phyloP scores from a whole-genome alignment of 208 protist genomes.

The Leishmania lainsoni region DNA sequence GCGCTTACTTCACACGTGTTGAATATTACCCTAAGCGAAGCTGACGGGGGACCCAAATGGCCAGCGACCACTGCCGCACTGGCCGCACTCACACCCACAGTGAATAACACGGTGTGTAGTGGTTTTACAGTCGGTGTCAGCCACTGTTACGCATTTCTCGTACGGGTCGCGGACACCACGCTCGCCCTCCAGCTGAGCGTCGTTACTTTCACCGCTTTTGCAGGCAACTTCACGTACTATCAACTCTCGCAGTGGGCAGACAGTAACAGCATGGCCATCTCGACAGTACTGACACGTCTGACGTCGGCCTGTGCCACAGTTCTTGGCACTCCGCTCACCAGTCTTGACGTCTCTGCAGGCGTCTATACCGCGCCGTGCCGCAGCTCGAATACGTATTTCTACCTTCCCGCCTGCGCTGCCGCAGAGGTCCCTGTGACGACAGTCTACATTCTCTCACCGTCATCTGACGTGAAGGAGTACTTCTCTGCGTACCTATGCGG shows the following conservation, averaged over 20 bases:
- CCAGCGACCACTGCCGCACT: slow-evolving; percentile 28
- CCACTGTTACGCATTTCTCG: slow-evolving; percentile 48
- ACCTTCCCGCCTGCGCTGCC: slow-evolving; percentile 34
- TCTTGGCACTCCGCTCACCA: slow-evolving; percentile 23
- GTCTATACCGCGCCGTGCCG: slow-evolving; percentile 51
- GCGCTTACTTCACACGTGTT: slow-evolving; percentile 37
- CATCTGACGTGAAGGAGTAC: slow-evolving; percentile 16
- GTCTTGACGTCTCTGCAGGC: slow-evolving; percentile 25
- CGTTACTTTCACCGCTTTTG: slow-evolving; percentile 11
- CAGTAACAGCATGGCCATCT: slow-evolving; percentile 10
- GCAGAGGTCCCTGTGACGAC: slow-evolving; percentile 28
- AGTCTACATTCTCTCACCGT: slow-evolving; percentile 32
- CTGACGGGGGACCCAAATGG: slow-evolving; percentile 34
- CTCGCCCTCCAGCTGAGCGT: slow-evolving; percentile 53
- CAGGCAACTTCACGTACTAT: slow-evolving; percentile 28
- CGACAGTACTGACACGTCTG: slow-evolving; percentile 6
- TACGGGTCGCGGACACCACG: slow-evolving; percentile 7
- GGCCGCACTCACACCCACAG: slow-evolving; percentile 5
- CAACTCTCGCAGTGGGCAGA: slow-evolving; percentile 42
- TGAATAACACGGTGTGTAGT: slow-evolving; percentile 38
- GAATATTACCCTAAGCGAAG: slow-evolving; percentile 44
- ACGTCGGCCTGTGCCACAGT: slow-evolving; percentile 12
- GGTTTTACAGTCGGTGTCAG: slow-evolving; percentile 12
- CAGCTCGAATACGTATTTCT: slow-evolving; percentile 36
- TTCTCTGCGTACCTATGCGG: slow-evolving; percentile 21